Conservation (phyloP, 305 asterid genomes). For the Fraxinus sp. region DNA sequence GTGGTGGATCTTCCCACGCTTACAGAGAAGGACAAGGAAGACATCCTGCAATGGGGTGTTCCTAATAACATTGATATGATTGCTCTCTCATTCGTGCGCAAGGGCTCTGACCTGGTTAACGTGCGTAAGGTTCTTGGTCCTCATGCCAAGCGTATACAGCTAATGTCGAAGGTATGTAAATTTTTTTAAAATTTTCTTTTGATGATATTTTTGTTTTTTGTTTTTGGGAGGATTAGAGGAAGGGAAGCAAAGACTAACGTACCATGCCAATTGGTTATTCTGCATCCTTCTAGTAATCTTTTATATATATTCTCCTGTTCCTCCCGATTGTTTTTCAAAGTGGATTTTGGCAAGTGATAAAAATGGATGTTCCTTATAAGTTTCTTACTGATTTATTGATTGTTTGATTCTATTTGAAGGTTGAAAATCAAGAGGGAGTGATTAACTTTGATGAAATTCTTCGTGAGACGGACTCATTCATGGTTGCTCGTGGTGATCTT, state of each 20-base stretch:
- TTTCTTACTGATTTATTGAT: background rate
- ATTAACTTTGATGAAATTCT: conserved; percentile 63
- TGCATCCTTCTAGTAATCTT: background rate
- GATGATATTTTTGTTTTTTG: background rate
- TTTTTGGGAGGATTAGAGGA: background rate
- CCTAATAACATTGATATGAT: conserved; percentile 64
- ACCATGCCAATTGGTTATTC: background rate
- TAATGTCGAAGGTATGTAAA: conserved; percentile 55
- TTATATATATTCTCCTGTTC: background rate
- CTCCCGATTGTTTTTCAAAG: background rate
- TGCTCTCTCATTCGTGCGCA: conserved; percentile 64
- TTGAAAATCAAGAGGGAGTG: conserved; percentile 71
- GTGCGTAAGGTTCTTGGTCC: conserved; percentile 60
- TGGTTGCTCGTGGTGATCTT: conserved; percentile 73
- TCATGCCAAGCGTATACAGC: conserved; percentile 52
- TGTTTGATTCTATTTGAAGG: conserved; percentile 31
- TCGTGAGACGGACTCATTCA: conserved; percentile 59
- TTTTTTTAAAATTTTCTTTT: background rate
- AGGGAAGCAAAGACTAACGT: background rate
- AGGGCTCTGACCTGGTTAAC: conserved; percentile 65
- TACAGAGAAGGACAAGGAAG: conserved; percentile 65
- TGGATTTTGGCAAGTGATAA: background rate
- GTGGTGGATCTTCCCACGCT: conserved; percentile 70
- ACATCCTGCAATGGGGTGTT: conserved; percentile 60
- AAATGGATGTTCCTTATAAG: background rate